Conservation (phyloP, 306 rosid genomes). For the Rubus idaeus region DNA sequence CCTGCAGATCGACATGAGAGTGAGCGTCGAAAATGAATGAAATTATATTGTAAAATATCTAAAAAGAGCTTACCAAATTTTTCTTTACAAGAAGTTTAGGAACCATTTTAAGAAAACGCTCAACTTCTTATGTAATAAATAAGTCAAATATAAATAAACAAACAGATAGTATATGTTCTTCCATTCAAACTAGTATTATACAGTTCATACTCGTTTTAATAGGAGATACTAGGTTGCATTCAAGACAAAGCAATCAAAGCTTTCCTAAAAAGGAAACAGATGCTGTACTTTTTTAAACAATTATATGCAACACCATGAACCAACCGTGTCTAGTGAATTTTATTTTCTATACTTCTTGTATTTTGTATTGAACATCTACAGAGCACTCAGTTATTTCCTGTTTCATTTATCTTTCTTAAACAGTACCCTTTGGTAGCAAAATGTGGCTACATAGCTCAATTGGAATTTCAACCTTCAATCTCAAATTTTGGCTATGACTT, state of each 20-base stretch:
- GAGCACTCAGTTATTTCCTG: constrained; percentile 15
- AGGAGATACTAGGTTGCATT: not conserved
- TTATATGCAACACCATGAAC: not conserved
- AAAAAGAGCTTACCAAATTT: not conserved
- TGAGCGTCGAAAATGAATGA: not conserved
- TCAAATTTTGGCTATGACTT: constrained; percentile 46
- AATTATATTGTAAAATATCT: not conserved
- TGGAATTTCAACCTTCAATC: constrained; percentile 54
- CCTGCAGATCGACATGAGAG: not conserved
- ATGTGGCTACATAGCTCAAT: constrained; percentile 75
- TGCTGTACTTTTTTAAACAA: not conserved
- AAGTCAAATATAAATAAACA: not conserved
- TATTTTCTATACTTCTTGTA: not conserved
- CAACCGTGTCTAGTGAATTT: not conserved
- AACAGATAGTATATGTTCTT: not conserved
- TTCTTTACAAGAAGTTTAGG: not conserved
- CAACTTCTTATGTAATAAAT: too few species aligned
- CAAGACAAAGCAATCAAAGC: not conserved
- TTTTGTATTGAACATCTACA: not conserved
- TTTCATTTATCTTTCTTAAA: constrained; percentile 31
- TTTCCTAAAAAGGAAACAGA: not conserved
- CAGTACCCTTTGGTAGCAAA: constrained; percentile 82
- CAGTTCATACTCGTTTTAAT: not conserved
- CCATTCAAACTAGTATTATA: not conserved
- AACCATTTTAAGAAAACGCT: not conserved